These are phyloP conservation scores for Metschnikowia sp. DNA, from an alignment of 805 yeast genomes.

Conservation along the genomic window DNA sequence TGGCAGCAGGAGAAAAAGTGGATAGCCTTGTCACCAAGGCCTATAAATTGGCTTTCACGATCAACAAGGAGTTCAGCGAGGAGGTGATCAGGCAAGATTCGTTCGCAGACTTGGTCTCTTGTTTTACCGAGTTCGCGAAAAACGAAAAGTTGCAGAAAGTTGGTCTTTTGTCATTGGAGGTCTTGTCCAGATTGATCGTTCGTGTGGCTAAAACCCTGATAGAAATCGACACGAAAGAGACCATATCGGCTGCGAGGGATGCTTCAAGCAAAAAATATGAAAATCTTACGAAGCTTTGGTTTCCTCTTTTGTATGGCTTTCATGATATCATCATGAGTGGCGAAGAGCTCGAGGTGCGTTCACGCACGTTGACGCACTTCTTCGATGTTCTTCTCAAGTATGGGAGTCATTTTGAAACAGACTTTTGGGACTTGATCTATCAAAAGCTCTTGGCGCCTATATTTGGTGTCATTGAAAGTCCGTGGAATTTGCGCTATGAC, in stretches of 20 bases:
- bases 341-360: constrained; percentile 89
- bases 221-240: constrained; percentile 11
- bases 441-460: constrained; percentile 82
- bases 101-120: constrained; percentile 59
- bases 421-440: constrained; percentile 82
- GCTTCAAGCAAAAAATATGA: constrained; percentile 18
- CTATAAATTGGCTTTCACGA: constrained; percentile 57
- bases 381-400: constrained; percentile 77
- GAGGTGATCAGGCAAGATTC: constrained; percentile 70
- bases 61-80: constrained; percentile 58
- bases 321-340: constrained; percentile 91
- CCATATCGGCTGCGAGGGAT: constrained; percentile 11
- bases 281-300: constrained; percentile 63
- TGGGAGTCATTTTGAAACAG: constrained; percentile 71
- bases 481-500: constrained; percentile 63
- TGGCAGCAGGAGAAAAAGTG: constrained; percentile 60
- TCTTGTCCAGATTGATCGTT: constrained; percentile 59
- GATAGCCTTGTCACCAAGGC: constrained; percentile 63
- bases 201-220: constrained; percentile 50
- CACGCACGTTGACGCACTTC: constrained; percentile 77
- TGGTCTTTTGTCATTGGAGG: constrained; percentile 76
- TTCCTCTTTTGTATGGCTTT: constrained; percentile 81
- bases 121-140: constrained; percentile 79
- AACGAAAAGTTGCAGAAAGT: constrained; percentile 78
- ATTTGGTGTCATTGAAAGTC: constrained; percentile 71